Percentiles rank a stretch among this genome's conserved stretches.
Conservation (phyloP, 306 rosid species). For the Vigna radiata region DNA sequence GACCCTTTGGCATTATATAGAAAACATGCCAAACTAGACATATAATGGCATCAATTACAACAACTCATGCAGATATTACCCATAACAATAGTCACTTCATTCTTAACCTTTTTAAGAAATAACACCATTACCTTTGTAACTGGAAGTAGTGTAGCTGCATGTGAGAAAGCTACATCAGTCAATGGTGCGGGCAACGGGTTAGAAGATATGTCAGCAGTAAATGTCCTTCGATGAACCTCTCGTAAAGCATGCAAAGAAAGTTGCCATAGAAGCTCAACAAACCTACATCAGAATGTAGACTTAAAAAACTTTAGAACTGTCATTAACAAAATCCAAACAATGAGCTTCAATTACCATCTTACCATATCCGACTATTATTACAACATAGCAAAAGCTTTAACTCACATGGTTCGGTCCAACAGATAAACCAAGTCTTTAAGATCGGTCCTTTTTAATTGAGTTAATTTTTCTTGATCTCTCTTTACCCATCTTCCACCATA, state of each 20-base stretch:
- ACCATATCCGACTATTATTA: conserved; percentile 30
- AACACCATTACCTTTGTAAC: conserved; percentile 82
- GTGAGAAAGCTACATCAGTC: conserved; percentile 98
- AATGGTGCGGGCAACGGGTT: conserved; percentile 91
- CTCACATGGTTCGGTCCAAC: neutral
- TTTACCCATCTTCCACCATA: neutral
- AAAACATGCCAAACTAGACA: conserved; percentile 36
- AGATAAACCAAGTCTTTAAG: neutral
- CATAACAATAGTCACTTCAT: conserved; percentile 26
- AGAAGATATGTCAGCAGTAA: conserved; percentile 83
- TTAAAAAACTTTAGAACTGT: conserved; percentile 27
- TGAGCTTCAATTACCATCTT: conserved; percentile 18
- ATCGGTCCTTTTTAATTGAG: conserved; percentile 18
- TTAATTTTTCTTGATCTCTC: neutral
- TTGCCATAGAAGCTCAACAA: conserved; percentile 99
- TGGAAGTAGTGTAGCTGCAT: conserved; percentile 97
- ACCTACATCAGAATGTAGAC: conserved; percentile 58
- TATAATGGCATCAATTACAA: conserved; percentile 23
- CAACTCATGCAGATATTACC: conserved; percentile 3
- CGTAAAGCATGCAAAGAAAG: conserved; percentile 98
- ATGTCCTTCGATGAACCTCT: conserved; percentile 95
- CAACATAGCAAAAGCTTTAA: conserved; percentile 1
- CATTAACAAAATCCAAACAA: conserved; percentile 20
- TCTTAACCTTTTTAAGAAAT: conserved; percentile 6
- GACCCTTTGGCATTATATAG: conserved; percentile 15